phyloP scores from a whole-genome alignment of 352 stramenopile genomes.

The Phytophthora constricta region DNA sequence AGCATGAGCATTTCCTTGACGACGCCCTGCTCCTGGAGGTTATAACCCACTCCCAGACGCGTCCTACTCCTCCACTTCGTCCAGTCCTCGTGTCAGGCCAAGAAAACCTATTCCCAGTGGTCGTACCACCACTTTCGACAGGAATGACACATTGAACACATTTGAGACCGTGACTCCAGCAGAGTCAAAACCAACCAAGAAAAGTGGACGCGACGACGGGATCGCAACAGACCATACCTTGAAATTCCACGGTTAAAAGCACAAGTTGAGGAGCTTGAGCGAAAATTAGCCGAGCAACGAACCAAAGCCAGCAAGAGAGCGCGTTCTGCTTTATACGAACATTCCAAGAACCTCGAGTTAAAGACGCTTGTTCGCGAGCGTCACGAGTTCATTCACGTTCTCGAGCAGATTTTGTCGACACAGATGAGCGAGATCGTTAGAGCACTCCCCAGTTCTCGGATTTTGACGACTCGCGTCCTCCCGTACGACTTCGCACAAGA shows the following conservation, averaged over 20 bases:
- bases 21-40: neutral
- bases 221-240: conserved; percentile 12
- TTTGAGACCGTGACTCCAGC: neutral
- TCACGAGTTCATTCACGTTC: neutral
- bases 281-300: conserved; percentile 1
- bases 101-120: no score
- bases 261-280: conserved; percentile 8
- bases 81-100: no score
- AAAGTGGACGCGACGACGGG: conserved; percentile 6
- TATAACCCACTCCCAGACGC: neutral
- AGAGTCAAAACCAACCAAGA: neutral
- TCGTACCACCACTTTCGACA: no score
- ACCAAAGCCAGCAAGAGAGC: neutral
- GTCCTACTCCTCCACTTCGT: neutral
- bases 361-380: conserved; percentile 3
- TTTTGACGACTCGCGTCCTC: neutral
- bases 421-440: conserved; percentile 11
- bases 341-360: neutral
- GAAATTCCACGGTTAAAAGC: conserved; percentile 13
- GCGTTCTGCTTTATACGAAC: neutral
- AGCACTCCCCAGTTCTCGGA: neutral
- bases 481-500: conserved; percentile 10
- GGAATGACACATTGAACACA: neutral
- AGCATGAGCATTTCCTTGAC: neutral
- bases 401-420: neutral